Base-by-base conservation (phyloP, 441 rosid species). In the Corymbia calophylla region DNA sequence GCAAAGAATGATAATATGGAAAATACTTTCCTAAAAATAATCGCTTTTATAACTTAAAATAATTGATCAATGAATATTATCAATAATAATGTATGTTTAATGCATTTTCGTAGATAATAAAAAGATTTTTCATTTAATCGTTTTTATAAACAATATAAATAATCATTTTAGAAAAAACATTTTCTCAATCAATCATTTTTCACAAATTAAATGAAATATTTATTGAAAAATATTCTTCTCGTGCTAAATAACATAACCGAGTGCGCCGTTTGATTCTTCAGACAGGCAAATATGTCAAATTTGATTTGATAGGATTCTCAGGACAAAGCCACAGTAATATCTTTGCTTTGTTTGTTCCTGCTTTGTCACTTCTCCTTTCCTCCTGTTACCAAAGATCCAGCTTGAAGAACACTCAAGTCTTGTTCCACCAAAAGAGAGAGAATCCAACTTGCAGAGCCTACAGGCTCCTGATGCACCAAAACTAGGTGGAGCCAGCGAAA, bases 41-140 rank as follows among this genome's bases (percentile, higher is more conserved):
- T 56, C 25, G 0, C 25, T 56, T 0, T 1, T 56, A 9, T 3
- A 56, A 6, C 3, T 56, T 9, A 5, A 23, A 23, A 23, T 9
- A 23, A 58, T 58, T 58, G 17, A 2, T 23, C 10, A 23, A 23
- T 23, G 8, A 58, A 58, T 56, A 56, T 56, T 2, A 56, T 56
- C 29, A 9, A 4, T 56, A 56, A 56, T 56, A 23, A 9, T 56
- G 9, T 9, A 56, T 23, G 2, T 23, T 1, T 56, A 4, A 23
- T 6, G 5, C 2, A 56, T 56, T 56, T 56, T 56, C 1, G 23
- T 56, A 11, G 5, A 56, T 56, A 56, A 56, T 9, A 5, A 56
- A 56, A 21, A 23, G 16, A 56, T 3, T 35, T 35, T 35, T 56
- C 11, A 56, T 56, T 56, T 48, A 48, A 8, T 48, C 11, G 8